Percentiles rank a stretch among this genome's conserved stretches.
phyloP scores from a whole-genome alignment of 2,329 filamentous ascomycete genomes.

The Phialemoniopsis sp. region DNA sequence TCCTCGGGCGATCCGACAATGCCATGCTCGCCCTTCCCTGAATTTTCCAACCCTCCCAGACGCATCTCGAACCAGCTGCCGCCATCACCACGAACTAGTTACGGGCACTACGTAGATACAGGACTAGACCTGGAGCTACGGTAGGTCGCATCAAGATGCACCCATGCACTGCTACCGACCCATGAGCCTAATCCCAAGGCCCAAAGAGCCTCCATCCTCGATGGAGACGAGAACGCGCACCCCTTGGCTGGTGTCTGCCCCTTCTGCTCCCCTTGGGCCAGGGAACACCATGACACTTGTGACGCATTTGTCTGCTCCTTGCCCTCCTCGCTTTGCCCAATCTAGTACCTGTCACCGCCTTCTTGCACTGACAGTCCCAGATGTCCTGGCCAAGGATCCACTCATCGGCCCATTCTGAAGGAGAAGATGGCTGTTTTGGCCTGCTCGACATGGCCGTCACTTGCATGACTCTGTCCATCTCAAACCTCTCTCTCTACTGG shows the following conservation, averaged over 20 bases:
- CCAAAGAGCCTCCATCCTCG: too few species aligned
- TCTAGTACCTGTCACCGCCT: not conserved
- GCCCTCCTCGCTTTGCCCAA: not conserved
- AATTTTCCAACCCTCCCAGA: not conserved
- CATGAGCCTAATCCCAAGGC: too few species aligned
- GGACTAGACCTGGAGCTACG: too few species aligned
- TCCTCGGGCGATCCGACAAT: constrained; percentile 14
- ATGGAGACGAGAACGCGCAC: too few species aligned
- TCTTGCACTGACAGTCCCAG: too few species aligned
- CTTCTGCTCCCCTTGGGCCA: too few species aligned
- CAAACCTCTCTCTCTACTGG: not conserved
- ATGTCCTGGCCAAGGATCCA: constrained; percentile 1
- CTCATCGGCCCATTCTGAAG: constrained; percentile 7
- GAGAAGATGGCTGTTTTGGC: not conserved
- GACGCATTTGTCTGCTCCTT: not conserved
- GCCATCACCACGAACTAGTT: too few species aligned
- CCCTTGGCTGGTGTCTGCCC: too few species aligned
- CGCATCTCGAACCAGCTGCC: not conserved
- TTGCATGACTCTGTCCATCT: not conserved
- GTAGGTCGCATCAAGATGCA: too few species aligned
- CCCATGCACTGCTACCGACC: too few species aligned
- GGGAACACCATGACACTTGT: too few species aligned
- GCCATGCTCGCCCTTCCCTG: constrained; percentile 4
- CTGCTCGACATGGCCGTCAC: not conserved
- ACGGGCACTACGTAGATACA: too few species aligned